Evolutionary conservation across 2,329 filamentous ascomycete species (phyloP).

Genomic region (Scopulariopsis brevicaulis): DNA sequence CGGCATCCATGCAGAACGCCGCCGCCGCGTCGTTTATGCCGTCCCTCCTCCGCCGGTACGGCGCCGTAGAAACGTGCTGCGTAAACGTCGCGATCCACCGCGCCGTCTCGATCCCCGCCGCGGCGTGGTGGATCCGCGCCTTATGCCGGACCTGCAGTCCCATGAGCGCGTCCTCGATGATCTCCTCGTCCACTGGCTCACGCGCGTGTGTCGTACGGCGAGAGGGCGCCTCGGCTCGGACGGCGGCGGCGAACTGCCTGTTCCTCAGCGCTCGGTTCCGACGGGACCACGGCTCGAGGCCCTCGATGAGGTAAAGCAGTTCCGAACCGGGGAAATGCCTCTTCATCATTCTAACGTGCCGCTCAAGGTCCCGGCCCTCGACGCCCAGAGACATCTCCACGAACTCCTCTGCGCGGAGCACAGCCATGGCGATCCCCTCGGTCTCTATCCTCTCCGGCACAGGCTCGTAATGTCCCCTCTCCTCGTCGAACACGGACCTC

Average conservation of each 20-base stretch:
- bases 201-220: conserved; percentile 20
- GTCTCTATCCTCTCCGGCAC: conserved; percentile 34
- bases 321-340: conserved; percentile 37
- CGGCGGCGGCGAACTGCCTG: conserved; percentile 53
- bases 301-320: conserved; percentile 63
- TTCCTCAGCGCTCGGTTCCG: conserved; percentile 60
- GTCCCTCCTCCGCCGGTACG: conserved; percentile 50
- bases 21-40: conserved; percentile 36
- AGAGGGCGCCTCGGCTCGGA: conserved; percentile 29
- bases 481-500: conserved; percentile 48
- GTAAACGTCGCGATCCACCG: conserved; percentile 66
- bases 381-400: conserved; percentile 42
- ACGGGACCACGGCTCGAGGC: conserved; percentile 51
- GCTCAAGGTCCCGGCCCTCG: conserved; percentile 38
- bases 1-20: conserved; percentile 68
- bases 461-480: conserved; percentile 54
- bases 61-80: conserved; percentile 66
- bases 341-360: conserved; percentile 46
- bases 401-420: conserved; percentile 54
- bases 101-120: conserved; percentile 48
- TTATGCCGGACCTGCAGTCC: conserved; percentile 57
- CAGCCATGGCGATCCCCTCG: conserved; percentile 51
- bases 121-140: conserved; percentile 60
- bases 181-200: conserved; percentile 53
- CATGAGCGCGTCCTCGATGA: conserved; percentile 60